Evolutionary conservation across 2,329 filamentous ascomycete genomes (phyloP), one percentile per base, ranked within the genome.

Genomic region (Paracoccidioides brasiliensis): DNA sequence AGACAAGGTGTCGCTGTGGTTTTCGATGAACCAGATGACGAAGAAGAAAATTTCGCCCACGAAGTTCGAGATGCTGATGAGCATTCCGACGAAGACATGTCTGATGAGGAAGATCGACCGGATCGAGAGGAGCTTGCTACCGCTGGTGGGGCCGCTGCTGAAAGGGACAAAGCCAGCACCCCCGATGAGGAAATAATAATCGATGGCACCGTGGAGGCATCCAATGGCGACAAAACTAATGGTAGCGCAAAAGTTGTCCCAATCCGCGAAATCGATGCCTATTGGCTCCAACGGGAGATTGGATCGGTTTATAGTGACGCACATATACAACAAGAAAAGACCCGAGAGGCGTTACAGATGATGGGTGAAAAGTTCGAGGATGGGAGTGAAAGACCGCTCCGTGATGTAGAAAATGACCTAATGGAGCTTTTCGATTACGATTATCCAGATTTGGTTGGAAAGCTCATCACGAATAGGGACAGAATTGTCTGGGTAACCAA

Each of bases 371-470:
- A 85, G 59, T 79, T 83, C 6, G 69, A 80, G 52, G 85, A 86
- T 55, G 90, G 86, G 14, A 85, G 91, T 57, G 89, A 94, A 65
- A 90, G 88, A 69, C 80, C 87, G 12, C 76, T 97, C 35, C 84
- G 91, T 64, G 91, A 98, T 66, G 90, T 97, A 55, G 93, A 98
- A 67, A 98, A 98, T 70, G 93, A 98, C 60, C 78, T 98, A 56
- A 97, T 97, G 87, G 93, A 96, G 64, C 80, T 98, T 0, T 97
- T 98, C 64, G 93, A 98, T 65, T 98, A 95, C 65, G 91, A 97
- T 64, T 87, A 96, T 66, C 89, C 94, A 58, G 90, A 96, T 60
- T 79, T 96, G 55, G 93, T 97, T 32, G 85, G 88, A 60, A 91
- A 89, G 70, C 79, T 98, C 14, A 90, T 97, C 56, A 82, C 85